A percentile compares a stretch with the other conserved stretches of the same genome.
These are phyloP conservation scores for Starmerella ratchasimensis DNA, from an alignment of 805 yeast genomes.

Conservation along the genomic window DNA sequence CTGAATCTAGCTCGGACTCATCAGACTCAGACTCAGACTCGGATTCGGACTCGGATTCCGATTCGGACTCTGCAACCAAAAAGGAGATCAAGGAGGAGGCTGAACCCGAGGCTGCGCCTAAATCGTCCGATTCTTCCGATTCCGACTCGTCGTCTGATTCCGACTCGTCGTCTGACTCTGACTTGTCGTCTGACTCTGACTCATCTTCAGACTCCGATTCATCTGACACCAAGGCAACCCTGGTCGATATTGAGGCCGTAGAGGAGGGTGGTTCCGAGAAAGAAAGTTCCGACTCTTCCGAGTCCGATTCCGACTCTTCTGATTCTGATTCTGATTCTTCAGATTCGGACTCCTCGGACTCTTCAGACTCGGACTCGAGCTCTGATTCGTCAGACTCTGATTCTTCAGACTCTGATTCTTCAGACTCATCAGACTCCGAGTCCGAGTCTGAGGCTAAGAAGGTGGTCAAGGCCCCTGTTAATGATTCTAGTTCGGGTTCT, in stretches of 20 bases:
- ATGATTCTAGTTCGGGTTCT: constrained; percentile 2
- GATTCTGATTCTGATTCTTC: constrained; percentile 3
- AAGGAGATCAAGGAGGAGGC: too few relatives aligned
- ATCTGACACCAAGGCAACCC: not conserved
- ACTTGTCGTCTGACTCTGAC: constrained; percentile 18
- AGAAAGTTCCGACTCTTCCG: constrained; percentile 1
- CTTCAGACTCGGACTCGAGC: constrained; percentile 8
- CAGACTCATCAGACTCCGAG: constrained; percentile 9
- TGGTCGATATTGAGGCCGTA: not conserved
- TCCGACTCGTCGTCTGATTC: not conserved
- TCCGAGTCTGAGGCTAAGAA: too few relatives aligned
- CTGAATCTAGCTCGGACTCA: constrained; percentile 8
- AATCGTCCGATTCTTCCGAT: not conserved
- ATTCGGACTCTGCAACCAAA: constrained; percentile 15
- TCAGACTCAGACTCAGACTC: constrained; percentile 3
- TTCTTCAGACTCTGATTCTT: not conserved
- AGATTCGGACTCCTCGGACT: constrained; percentile 2
- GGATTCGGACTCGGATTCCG: constrained; percentile 5
- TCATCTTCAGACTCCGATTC: constrained; percentile 9
- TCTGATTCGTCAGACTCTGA: constrained; percentile 5
- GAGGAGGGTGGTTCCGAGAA: not conserved
- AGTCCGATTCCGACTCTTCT: constrained; percentile 7
- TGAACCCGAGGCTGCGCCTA: too few relatives aligned
- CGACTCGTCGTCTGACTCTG: not conserved
- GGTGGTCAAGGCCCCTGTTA: too few relatives aligned